These are phyloP conservation scores for Mycena haematopus DNA, from an alignment of 768 basidiomycete genomes.

Conservation along the genomic window DNA sequence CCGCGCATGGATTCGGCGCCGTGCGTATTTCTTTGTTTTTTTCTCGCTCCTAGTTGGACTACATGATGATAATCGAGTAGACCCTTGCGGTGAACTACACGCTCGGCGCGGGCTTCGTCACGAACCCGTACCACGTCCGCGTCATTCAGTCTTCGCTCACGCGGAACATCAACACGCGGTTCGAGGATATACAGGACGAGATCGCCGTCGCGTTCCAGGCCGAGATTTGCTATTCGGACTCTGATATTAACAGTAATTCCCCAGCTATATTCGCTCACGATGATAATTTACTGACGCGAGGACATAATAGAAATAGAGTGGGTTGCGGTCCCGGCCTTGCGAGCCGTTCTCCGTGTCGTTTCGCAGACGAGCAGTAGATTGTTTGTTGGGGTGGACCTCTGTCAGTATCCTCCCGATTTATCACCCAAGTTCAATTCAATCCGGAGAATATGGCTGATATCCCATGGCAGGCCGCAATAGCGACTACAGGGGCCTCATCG, in stretches of 20 bases:
- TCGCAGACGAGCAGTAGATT: conserved; percentile 41
- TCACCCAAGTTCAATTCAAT: no score
- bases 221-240: conserved; percentile 3
- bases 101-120: conserved; percentile 19
- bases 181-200: conserved; percentile 33
- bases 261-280: not conserved
- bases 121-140: conserved; percentile 27
- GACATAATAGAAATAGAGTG: conserved; percentile 29
- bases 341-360: conserved; percentile 36
- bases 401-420: conserved; percentile 28
- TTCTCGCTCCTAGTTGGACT: no score
- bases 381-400: conserved; percentile 43
- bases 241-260: not conserved
- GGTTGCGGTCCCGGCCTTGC: conserved; percentile 31
- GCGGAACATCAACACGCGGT: conserved; percentile 23
- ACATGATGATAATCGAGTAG: not conserved
- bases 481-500: conserved; percentile 38
- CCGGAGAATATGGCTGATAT: not conserved
- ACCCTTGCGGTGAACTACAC: conserved; percentile 18
- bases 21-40: conserved; percentile 28
- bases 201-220: conserved; percentile 30
- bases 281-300: not conserved
- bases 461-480: conserved; percentile 35
- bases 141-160: conserved; percentile 31
- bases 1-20: conserved; percentile 36